A percentile compares a stretch with the other conserved stretches of the same genome.
Evolutionary conservation across 352 stramenopile genomes (phyloP).

Genomic region (Pythium rhizo-oryzae): DNA sequence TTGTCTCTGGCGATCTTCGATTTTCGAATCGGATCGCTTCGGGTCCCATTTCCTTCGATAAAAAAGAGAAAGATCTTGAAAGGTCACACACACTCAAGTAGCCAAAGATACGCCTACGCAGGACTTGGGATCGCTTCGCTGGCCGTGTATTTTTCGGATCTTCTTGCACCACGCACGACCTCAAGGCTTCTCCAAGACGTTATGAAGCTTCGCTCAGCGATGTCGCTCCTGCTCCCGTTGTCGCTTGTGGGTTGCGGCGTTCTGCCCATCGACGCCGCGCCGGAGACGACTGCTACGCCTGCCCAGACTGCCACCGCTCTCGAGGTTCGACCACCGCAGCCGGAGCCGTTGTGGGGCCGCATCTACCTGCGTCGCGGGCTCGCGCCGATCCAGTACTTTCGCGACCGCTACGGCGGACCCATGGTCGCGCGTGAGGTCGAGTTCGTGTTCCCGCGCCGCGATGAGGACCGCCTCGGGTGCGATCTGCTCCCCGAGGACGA

Average conservation of each 20-base stretch:
- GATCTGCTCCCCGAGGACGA: constrained; percentile 37
- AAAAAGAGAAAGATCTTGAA: constrained; percentile 6
- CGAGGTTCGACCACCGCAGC: background rate
- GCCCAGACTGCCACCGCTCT: background rate
- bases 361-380: constrained; percentile 70
- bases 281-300: background rate
- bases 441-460: constrained; percentile 47
- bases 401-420: constrained; percentile 48
- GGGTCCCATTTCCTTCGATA: background rate
- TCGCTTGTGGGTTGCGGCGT: background rate
- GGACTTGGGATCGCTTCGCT: background rate
- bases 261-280: background rate
- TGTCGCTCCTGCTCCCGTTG: background rate
- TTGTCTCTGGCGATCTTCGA: background rate
- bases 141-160: no score
- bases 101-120: constrained; percentile 5
- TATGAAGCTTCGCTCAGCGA: constrained; percentile 5
- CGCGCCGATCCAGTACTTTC: constrained; percentile 77
- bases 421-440: constrained; percentile 46
- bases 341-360: constrained; percentile 55
- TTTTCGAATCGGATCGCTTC: constrained; percentile 11
- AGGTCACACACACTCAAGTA: background rate
- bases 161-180: no score
- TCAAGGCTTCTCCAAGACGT: no score
- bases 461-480: constrained; percentile 48